phyloP scores from a whole-genome alignment of 768 basidiomycete species.

The Pholiota conissans region DNA sequence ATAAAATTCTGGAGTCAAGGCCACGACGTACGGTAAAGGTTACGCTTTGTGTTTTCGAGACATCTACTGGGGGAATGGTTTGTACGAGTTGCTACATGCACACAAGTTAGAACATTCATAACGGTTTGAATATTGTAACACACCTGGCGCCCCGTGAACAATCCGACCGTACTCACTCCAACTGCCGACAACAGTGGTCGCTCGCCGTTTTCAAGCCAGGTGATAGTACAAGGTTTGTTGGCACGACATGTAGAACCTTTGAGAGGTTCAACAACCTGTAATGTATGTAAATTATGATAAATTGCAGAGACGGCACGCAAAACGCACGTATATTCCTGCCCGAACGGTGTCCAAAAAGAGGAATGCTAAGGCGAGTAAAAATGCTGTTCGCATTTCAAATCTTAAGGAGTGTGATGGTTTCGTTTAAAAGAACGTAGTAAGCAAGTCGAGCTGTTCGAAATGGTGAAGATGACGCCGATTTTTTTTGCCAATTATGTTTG shows the following conservation, averaged over 20 bases:
- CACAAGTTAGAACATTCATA: not conserved
- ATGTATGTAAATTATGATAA: too few species aligned
- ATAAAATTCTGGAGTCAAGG: not conserved
- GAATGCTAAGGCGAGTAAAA: conserved; percentile 15
- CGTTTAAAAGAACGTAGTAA: conserved; percentile 12
- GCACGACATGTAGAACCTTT: conserved; percentile 47
- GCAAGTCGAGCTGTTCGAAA: not conserved
- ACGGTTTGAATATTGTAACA: conserved; percentile 16
- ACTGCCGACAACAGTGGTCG: conserved; percentile 48
- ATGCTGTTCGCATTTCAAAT: conserved; percentile 16
- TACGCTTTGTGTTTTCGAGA: conserved; percentile 44
- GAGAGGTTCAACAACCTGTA: conserved; percentile 34
- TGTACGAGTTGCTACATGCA: conserved; percentile 54
- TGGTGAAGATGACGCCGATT: not conserved
- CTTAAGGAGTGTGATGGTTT: conserved; percentile 13
- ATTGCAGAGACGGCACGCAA: not conserved
- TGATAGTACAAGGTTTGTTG: conserved; percentile 51
- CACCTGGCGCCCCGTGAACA: conserved; percentile 61
- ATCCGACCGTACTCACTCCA: conserved; percentile 51
- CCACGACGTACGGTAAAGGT: conserved; percentile 43
- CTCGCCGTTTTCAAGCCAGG: conserved; percentile 66
- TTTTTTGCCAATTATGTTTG: not conserved
- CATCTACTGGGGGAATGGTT: conserved; percentile 54
- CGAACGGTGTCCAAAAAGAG: conserved; percentile 23
- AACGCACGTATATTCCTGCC: conserved; percentile 41